Conservation (phyloP, 371 early-diverging fungal species). For the Mortierella sp. region DNA sequence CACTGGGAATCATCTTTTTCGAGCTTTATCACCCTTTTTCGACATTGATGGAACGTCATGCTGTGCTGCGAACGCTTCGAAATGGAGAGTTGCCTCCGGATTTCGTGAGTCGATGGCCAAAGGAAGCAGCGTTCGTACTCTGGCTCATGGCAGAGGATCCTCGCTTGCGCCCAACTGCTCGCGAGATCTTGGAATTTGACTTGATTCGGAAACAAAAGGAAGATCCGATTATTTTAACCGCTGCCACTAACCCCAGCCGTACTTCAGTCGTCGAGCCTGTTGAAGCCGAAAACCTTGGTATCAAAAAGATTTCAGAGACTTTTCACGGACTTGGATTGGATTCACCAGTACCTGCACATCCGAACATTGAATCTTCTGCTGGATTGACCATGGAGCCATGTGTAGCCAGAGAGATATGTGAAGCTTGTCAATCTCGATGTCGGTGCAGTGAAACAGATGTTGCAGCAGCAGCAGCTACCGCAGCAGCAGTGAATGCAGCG, state of each 20-base stretch:
- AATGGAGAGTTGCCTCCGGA: slow-evolving; percentile 77
- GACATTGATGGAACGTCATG: slow-evolving; percentile 76
- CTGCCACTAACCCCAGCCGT: not conserved
- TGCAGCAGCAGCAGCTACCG: not conserved
- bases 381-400: not conserved
- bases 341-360: not conserved
- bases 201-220: slow-evolving; percentile 47
- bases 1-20: slow-evolving; percentile 78
- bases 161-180: slow-evolving; percentile 76
- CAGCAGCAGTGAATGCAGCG: not conserved
- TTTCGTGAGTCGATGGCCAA: slow-evolving; percentile 83
- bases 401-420: slow-evolving; percentile 20
- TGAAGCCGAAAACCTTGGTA: not conserved
- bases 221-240: not conserved
- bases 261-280: not conserved
- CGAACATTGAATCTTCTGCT: not conserved
- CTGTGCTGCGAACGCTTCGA: slow-evolving; percentile 70
- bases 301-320: not conserved
- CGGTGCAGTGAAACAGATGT: slow-evolving; percentile 6
- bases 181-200: slow-evolving; percentile 81
- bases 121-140: slow-evolving; percentile 83
- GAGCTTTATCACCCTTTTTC: slow-evolving; percentile 77
- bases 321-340: slow-evolving; percentile 5
- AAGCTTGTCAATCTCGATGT: slow-evolving; percentile 33
- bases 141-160: slow-evolving; percentile 85